A percentile compares a stretch with the other conserved stretches of the same genome.
Conservation (phyloP, 1,284 basidiomycete genomes). For the Ustilago curta region DNA sequence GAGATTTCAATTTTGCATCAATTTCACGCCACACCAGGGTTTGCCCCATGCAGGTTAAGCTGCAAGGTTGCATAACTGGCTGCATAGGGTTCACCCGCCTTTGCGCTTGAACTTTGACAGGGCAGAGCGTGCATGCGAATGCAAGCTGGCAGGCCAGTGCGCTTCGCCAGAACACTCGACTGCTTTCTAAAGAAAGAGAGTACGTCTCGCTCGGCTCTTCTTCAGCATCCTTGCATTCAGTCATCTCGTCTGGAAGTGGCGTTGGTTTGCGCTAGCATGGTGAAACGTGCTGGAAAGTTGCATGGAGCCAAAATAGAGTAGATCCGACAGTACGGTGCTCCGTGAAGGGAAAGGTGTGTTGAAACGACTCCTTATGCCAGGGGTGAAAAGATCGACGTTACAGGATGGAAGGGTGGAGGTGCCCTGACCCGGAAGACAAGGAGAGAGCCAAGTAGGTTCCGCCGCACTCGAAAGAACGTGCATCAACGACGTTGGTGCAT, state of each 20-base stretch:
- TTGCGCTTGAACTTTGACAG: background rate
- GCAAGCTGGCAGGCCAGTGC: background rate
- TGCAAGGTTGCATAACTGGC: constrained; percentile 30
- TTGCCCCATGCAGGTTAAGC: background rate
- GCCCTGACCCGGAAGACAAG: background rate
- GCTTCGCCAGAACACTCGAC: no score
- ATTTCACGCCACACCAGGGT: no score
- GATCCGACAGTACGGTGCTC: no score
- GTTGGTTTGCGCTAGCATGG: no score
- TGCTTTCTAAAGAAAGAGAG: no score
- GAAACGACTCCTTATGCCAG: no score
- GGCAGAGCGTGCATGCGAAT: background rate
- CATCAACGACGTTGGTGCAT: background rate
- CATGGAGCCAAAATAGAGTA: no score
- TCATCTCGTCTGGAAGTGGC: no score
- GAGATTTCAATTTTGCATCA: no score
- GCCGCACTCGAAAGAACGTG: background rate
- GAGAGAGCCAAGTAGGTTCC: background rate
- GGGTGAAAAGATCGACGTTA: background rate
- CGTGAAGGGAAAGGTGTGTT: background rate
- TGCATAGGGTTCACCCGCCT: constrained; percentile 9
- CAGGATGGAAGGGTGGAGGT: background rate
- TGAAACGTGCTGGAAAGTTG: no score
- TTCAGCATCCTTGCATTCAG: no score
- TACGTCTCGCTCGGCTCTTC: no score